Evolutionary conservation across 139 green algal species (phyloP), one percentile per base, ranked within the genome.

Genomic region (Yamagishiella unicocca): DNA sequence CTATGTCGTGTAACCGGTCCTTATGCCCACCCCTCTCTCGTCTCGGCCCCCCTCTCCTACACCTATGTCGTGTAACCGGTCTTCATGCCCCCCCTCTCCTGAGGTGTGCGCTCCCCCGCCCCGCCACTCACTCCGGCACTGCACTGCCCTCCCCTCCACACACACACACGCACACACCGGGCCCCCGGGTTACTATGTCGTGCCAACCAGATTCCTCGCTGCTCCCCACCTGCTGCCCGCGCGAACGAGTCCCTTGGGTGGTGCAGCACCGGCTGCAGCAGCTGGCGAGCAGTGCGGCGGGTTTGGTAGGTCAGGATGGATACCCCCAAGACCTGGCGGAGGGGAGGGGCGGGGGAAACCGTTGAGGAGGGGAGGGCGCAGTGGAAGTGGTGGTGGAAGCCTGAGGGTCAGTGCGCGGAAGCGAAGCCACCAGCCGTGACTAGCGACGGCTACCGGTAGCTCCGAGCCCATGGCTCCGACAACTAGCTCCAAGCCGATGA

Each of bases 281-380:
- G 83, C 72, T 33, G 1, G 50, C 78, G 71, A 9, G 75, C 43
- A 37, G 64, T 35, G 74, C 82, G 42, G 40, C 81, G 29, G n/a
- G 77, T 27, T 38, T 88, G 88, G 80, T 87, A 94, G 14, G 88
- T 88, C 88, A 94, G 85, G 25, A 94, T n/a, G 2, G 92, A 94
- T 0, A 92, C 10, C 9, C 67, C 92, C 40, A 94, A 79, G 29
- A 90, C 66, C 91, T 94, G 85, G 40, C 53, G n/a, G 35, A 22
- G 43, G 43, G 24, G 22, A 53, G 31, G 50, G 75, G 46, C 46
- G 45, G 31, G 75, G 9, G n/a, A 70, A 40, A 29, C 42, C 12
- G 22, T 17, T 29, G 7, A 72, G 64, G n/a, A 19, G 25, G 64
- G 64, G 8, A 40, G n/a, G 5, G 64, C 64, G 6, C 6, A 17